These are phyloP conservation scores for Fusarium aywerte DNA, from an alignment of 2,329 filamentous ascomycete genomes.

Conservation along the genomic window DNA sequence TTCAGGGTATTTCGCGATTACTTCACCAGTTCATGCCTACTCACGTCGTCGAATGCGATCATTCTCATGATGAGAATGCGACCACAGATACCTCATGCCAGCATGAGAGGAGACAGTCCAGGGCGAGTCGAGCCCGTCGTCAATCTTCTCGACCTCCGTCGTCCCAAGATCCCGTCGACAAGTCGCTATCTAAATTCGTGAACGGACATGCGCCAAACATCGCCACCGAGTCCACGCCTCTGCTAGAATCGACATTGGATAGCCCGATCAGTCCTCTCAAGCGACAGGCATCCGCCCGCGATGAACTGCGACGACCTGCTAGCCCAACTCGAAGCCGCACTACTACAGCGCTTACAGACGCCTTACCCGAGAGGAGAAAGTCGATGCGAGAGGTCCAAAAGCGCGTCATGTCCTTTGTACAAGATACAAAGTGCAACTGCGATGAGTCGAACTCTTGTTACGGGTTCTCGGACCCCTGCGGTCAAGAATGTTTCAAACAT, in stretches of 20 bases:
- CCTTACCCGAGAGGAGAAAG: slow-evolving; percentile 56
- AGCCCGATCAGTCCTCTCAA: slow-evolving; percentile 43
- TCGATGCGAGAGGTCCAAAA: slow-evolving; percentile 66
- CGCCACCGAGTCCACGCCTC: slow-evolving; percentile 60
- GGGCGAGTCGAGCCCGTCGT: slow-evolving; percentile 49
- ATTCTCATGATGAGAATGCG: slow-evolving; percentile 70
- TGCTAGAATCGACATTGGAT: slow-evolving; percentile 53
- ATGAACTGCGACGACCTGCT: slow-evolving; percentile 46
- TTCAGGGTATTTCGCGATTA: slow-evolving; percentile 77
- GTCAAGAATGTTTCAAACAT: slow-evolving; percentile 73
- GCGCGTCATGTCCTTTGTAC: slow-evolving; percentile 72
- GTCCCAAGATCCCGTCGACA: slow-evolving; percentile 33
- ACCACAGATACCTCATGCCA: slow-evolving; percentile 45
- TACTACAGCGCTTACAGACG: slow-evolving; percentile 45
- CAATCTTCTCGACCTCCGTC: slow-evolving; percentile 46
- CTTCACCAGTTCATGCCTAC: slow-evolving; percentile 80
- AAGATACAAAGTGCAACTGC: slow-evolving; percentile 71
- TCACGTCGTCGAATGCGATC: slow-evolving; percentile 83
- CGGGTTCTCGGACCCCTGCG: slow-evolving; percentile 73
- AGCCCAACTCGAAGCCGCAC: slow-evolving; percentile 46
- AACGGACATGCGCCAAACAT: slow-evolving; percentile 39
- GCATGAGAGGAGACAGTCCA: slow-evolving; percentile 46
- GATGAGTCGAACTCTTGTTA: slow-evolving; percentile 70
- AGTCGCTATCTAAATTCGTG: slow-evolving; percentile 27
- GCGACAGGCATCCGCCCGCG: slow-evolving; percentile 47